Base-by-base conservation (phyloP, 768 basidiomycete species). In the Trametes coccinea region DNA sequence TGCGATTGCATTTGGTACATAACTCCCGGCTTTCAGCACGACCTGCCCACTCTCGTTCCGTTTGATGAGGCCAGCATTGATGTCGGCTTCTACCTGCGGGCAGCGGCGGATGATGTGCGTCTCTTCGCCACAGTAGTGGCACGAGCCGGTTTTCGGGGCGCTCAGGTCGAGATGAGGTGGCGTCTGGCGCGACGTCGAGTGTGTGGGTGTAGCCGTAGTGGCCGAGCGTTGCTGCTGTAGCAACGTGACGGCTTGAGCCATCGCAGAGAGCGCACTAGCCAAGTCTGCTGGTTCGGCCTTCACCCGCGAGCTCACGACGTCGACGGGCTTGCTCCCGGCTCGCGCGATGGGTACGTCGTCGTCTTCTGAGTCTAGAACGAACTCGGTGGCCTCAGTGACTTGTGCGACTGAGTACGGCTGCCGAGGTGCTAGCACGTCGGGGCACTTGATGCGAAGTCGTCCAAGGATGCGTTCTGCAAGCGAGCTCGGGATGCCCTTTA, bases 101-200 rank as follows among this genome's bases (percentile, higher is more conserved):
- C n/a, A n/a, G n/a, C n/a, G n/a, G n/a, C n/a, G n/a, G n/a, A 72
- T 72, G 52, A 63, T 70, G 50, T 75, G 70, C 2, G 45, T 45
- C 0, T 48, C 17, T 0, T 68, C 67, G 33, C 72, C 71, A 51
- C 73, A 73, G 46, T 70, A 68, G 46, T 56, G 31, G 44, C 63
- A 64, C 1, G 40, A 7, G 34, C 34, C 33, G 2, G 16, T 4
- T 8, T 45, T 44, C 14, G 53, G n/a, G n/a, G n/a, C n/a, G n/a
- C n/a, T n/a, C n/a, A n/a, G n/a, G n/a, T n/a, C n/a, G 50, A 34
- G 37, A 22, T 13, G 31, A 16, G 2, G 7, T 14, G 10, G 16
- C 8, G n/a, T 39, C n/a, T 3, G 29, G 14, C 16, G 50, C n/a
- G n/a, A n/a, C n/a, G n/a, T n/a, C n/a, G 3, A 22, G 31, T 22